Conservation (phyloP, 306 rosid genomes). For the Medicago truncatula region DNA sequence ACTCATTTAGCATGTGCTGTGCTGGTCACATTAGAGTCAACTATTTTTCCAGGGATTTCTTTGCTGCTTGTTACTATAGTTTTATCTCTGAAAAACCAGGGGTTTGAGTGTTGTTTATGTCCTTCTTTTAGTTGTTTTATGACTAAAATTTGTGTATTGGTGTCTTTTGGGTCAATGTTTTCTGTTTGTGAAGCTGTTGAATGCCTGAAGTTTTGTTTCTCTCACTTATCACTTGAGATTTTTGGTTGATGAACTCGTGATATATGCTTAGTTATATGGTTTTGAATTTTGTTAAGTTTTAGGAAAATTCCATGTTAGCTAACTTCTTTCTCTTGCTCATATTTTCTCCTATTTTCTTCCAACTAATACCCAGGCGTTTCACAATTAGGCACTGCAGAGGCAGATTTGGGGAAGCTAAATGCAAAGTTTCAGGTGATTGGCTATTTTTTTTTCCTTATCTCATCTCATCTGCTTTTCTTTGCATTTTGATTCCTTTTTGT, state of each 20-base stretch:
- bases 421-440: conserved; percentile 74
- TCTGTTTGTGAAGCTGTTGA: conserved; percentile 32
- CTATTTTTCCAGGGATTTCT: conserved; percentile 17
- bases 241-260: conserved; percentile 25
- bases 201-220: conserved; percentile 14
- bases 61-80: background rate
- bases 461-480: background rate
- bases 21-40: conserved; percentile 20
- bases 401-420: conserved; percentile 66
- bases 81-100: conserved; percentile 12
- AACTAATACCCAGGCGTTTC: conserved; percentile 50
- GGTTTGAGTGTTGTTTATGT: conserved; percentile 10
- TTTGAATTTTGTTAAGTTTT: conserved; percentile 10
- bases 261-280: conserved; percentile 22
- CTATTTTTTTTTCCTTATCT: conserved; percentile 32
- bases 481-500: conserved; percentile 19
- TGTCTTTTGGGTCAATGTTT: background rate
- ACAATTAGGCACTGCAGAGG: conserved; percentile 57
- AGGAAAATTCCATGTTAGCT: conserved; percentile 15
- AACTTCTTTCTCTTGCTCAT: conserved; percentile 13
- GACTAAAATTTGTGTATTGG: conserved; percentile 7
- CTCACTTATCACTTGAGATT: background rate
- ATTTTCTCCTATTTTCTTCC: conserved; percentile 37
- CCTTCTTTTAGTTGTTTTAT: background rate
- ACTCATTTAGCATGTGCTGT: conserved; percentile 31